Evolutionary conservation across 2,329 filamentous ascomycete genomes (phyloP).

Genomic region (Hawksworthiomyces lignivorus): DNA sequence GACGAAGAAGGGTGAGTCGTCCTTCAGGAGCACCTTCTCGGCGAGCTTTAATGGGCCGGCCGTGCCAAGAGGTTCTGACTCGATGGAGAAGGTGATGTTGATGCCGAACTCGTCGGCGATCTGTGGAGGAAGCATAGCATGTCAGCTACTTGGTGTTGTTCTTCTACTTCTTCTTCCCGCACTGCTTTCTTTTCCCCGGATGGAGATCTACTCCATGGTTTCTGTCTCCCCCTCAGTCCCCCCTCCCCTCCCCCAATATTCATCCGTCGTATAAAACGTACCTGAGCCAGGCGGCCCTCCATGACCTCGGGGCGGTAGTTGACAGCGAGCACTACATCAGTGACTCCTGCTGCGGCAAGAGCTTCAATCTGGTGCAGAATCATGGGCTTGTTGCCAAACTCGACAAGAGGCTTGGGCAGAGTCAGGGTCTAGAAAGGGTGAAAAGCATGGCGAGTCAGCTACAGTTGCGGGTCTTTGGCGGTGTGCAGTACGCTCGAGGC

Average conservation of each 20-base stretch:
- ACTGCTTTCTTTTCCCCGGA: no score
- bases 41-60: slow-evolving; percentile 93
- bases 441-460: slow-evolving; percentile 11
- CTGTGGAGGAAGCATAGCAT: slow-evolving; percentile 30
- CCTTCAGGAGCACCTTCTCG: slow-evolving; percentile 84
- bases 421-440: slow-evolving; percentile 66
- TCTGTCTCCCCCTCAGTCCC: neutral
- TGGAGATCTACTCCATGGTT: neutral
- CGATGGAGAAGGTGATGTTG: slow-evolving; percentile 94
- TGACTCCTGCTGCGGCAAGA: slow-evolving; percentile 86
- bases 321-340: slow-evolving; percentile 94
- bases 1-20: slow-evolving; percentile 93
- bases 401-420: slow-evolving; percentile 92
- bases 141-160: neutral
- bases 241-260: neutral
- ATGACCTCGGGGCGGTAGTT: slow-evolving; percentile 99
- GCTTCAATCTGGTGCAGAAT: slow-evolving; percentile 97
- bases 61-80: slow-evolving; percentile 90
- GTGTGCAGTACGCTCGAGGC: neutral
- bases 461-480: neutral
- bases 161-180: neutral
- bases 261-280: slow-evolving; percentile 32
- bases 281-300: slow-evolving; percentile 87
- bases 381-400: slow-evolving; percentile 99
- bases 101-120: slow-evolving; percentile 90